Percentiles rank a stretch among this genome's conserved stretches.
These are phyloP conservation scores for Styphnolobium japonicum DNA, from an alignment of 306 rosid genomes.

Conservation along the genomic window DNA sequence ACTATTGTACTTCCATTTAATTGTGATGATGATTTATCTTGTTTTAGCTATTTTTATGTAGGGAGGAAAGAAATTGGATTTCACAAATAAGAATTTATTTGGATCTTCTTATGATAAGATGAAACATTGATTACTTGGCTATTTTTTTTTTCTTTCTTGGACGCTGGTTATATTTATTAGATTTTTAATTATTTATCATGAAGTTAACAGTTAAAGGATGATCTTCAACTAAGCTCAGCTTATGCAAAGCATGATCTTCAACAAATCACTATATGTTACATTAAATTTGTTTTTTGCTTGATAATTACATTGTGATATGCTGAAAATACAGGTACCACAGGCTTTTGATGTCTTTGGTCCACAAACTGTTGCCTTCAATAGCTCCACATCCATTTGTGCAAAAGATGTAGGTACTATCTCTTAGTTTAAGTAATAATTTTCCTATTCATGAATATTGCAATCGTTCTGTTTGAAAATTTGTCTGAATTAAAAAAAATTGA, in stretches of 20 bases:
- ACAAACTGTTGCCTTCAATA: constrained; percentile 43
- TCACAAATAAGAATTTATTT: too few relatives aligned
- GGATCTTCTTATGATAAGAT: too few relatives aligned
- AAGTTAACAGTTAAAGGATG: too few relatives aligned
- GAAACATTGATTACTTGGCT: too few relatives aligned
- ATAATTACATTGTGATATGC: constrained; percentile 5
- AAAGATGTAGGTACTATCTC: constrained; percentile 70
- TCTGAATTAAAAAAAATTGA: neutral
- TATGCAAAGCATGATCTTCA: neutral
- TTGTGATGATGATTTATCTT: too few relatives aligned
- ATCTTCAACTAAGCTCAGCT: constrained; percentile 5
- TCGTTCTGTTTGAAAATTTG: neutral
- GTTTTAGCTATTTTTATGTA: too few relatives aligned
- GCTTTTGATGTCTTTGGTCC: constrained; percentile 76
- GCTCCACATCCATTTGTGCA: constrained; percentile 48
- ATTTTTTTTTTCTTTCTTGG: too few relatives aligned
- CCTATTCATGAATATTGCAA: neutral
- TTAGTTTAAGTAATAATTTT: neutral
- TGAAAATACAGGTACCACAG: constrained; percentile 57
- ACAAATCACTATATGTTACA: neutral
- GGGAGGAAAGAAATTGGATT: too few relatives aligned
- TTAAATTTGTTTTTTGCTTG: neutral
- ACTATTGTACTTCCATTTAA: too few relatives aligned
- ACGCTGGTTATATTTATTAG: too few relatives aligned
- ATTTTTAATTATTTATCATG: too few relatives aligned